Evolutionary conservation across 805 yeast genomes (phyloP), one percentile per base, ranked within the genome.

Genomic region (Huiozyma naganishii): DNA sequence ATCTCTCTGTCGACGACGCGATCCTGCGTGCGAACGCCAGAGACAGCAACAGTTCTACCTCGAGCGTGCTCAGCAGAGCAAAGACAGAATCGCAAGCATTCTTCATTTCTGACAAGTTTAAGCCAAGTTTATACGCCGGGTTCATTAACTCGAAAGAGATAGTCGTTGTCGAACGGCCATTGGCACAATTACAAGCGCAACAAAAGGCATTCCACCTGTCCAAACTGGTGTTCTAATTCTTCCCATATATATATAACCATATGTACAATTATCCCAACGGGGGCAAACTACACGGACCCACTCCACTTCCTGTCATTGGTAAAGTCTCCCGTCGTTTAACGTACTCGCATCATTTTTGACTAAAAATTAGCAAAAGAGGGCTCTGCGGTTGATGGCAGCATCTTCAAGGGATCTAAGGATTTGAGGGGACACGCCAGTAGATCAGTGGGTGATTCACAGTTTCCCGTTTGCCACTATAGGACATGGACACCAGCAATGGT

Each of bases 101-200:
- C 62, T 87, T 89, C 80, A 62, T 83, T 45, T 80, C 90, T 4
- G 73, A 74, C 40, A 84, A 84, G 55, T 89, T 84, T n/a, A 36
- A 79, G 52, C 83, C 90, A 13, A 64, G 88, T 32, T 64, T 89
- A 45, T 73, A 66, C 49, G 88, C 79, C 9, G 81, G 71, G 27
- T 62, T 66, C 27, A 67, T 86, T 70, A 73, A 45, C 2, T 61
- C 57, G 13, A 64, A 70, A 12, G 89, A 81, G 50, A 60, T 89
- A 41, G 70, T 84, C 4, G 76, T 89, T 29, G 75, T 87, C 35
- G 97, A 89, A 61, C 73, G 88, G 60, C 90, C 92, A 5, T 65
- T 74, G 41, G 73, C 71, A 53, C 72, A 78, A 38, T 65, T 74
- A 45, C 72, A 78, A 29, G 62, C 73, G 12, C 45, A 54, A 43